phyloP scores from a whole-genome alignment of 1,284 basidiomycete genomes.

The Microbotryomycetes sp. region DNA sequence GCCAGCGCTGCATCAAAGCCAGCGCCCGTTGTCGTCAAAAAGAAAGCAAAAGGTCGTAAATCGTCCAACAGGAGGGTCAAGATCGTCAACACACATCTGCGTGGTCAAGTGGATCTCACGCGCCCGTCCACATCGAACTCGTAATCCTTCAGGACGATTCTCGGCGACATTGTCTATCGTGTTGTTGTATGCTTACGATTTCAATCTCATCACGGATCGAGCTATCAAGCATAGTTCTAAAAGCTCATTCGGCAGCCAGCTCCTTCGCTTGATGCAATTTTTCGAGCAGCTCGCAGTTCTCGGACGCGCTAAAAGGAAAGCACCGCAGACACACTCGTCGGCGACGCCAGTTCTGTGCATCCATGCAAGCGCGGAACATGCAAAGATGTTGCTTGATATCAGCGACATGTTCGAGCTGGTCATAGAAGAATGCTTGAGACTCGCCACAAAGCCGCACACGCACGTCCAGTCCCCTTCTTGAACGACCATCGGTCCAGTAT shows the following conservation, averaged over 20 bases:
- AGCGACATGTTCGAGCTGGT: not conserved
- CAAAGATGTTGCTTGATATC: too few species aligned
- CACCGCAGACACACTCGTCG: constrained; percentile 38
- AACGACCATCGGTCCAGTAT: constrained; percentile 39
- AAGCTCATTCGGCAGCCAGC: too few species aligned
- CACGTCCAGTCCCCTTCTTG: constrained; percentile 41
- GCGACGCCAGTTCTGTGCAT: constrained; percentile 38
- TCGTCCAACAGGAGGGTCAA: constrained; percentile 66
- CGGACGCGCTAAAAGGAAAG: too few species aligned
- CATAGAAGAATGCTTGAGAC: not conserved
- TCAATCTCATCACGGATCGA: too few species aligned
- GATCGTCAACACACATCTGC: constrained; percentile 76
- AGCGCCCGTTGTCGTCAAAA: constrained; percentile 36
- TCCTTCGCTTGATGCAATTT: too few species aligned
- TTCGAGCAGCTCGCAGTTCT: too few species aligned
- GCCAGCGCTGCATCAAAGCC: constrained; percentile 18
- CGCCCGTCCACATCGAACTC: too few species aligned
- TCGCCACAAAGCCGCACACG: constrained; percentile 37
- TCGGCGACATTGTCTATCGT: too few species aligned
- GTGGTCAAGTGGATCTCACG: not conserved
- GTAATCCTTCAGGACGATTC: too few species aligned
- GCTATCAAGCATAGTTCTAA: too few species aligned
- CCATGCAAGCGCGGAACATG: too few species aligned
- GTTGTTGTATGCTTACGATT: too few species aligned
- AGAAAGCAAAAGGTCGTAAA: constrained; percentile 61